Evolutionary conservation across 768 basidiomycete species (phyloP).

Genomic region (Suillus decipiens): DNA sequence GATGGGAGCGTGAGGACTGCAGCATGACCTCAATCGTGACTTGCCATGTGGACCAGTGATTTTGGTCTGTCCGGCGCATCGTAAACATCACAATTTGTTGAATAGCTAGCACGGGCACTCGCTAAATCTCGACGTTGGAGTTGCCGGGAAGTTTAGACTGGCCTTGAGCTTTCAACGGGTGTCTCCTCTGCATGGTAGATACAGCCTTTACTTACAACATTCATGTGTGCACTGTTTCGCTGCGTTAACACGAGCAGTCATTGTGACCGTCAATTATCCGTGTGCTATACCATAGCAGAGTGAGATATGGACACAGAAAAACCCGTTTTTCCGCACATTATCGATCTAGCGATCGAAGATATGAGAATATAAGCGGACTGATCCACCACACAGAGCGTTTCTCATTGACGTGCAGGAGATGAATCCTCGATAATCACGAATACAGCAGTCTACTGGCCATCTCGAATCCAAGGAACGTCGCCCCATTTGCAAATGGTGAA

Average conservation of each 20-base stretch:
- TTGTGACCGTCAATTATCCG: not conserved
- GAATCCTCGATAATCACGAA: conserved; percentile 19
- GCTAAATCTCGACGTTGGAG: not conserved
- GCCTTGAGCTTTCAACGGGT: not conserved
- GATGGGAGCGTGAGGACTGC: not conserved
- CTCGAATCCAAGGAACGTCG: conserved; percentile 96
- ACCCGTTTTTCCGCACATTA: not conserved
- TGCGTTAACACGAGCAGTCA: not conserved
- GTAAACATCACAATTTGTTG: not conserved
- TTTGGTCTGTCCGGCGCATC: not conserved
- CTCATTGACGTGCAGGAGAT: not conserved
- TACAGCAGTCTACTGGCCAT: conserved; percentile 78
- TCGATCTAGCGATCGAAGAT: not conserved
- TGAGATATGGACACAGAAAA: not conserved
- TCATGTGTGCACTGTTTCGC: conserved; percentile 32
- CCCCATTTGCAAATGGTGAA: conserved; percentile 95
- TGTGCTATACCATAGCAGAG: not conserved
- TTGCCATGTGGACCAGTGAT: not conserved
- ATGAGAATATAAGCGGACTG: not conserved
- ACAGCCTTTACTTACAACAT: not conserved
- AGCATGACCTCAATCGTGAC: not conserved
- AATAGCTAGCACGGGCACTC: not conserved
- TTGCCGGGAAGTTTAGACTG: not conserved
- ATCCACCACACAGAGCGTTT: not conserved
- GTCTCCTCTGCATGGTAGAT: not conserved